A percentile compares a stretch with the other conserved stretches of the same genome.
These are phyloP conservation scores for Cordyceps cicadae DNA, from an alignment of 2,329 filamentous ascomycete species.

Conservation along the genomic window DNA sequence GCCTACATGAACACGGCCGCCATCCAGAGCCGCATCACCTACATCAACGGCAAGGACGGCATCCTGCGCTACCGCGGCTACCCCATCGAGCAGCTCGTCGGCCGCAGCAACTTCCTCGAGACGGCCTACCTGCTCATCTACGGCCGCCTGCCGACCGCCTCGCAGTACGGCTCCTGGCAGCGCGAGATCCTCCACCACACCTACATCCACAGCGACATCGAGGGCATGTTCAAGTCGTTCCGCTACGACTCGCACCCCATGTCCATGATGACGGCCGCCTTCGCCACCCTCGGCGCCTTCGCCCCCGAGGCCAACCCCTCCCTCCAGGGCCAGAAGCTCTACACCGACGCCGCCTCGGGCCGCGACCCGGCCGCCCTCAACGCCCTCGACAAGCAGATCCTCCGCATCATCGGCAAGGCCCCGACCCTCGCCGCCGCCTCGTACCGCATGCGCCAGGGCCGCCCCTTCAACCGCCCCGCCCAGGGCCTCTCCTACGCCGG, in stretches of 20 bases:
- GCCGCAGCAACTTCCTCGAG: conserved; percentile 42
- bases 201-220: conserved; percentile 40
- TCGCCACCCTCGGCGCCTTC: conserved; percentile 41
- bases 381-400: conserved; percentile 43
- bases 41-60: conserved; percentile 44
- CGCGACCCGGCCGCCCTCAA: conserved; percentile 31
- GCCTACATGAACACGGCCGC: conserved; percentile 47
- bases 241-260: conserved; percentile 45
- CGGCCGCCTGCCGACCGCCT: conserved; percentile 37
- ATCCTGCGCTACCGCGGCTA: conserved; percentile 45
- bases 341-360: conserved; percentile 35
- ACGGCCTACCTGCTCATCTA: conserved; percentile 43
- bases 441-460: conserved; percentile 45
- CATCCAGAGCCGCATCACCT: conserved; percentile 40
- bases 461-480: conserved; percentile 41
- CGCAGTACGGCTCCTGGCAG: conserved; percentile 34
- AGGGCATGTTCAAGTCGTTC: conserved; percentile 43
- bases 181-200: conserved; percentile 44
- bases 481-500: conserved; percentile 42
- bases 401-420: conserved; percentile 43
- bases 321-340: conserved; percentile 41
- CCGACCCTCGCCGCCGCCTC: conserved; percentile 42
- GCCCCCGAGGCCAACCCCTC: conserved; percentile 43
- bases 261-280: conserved; percentile 42
- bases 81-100: conserved; percentile 42